Evolutionary conservation across 495 filamentous ascomycete genomes (phyloP).

Genomic region (Lepraria neglecta): DNA sequence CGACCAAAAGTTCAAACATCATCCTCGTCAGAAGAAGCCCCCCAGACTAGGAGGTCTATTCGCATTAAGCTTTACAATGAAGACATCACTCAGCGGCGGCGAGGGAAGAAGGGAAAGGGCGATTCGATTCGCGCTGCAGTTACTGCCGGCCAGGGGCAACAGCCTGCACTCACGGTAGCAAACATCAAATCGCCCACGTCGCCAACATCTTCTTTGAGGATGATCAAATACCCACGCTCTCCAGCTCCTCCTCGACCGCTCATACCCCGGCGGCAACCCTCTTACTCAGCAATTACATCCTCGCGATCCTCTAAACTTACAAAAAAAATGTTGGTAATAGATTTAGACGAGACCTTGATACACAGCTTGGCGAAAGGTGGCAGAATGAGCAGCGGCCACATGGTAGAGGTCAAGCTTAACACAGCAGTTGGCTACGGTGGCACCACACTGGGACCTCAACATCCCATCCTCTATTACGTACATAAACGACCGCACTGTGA

Average conservation of each 20-base stretch:
- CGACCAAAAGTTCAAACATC: conserved; percentile 47
- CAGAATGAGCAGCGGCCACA: conserved; percentile 91
- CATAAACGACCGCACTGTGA: conserved; percentile 96
- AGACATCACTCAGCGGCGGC: conserved; percentile 58
- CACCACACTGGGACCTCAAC: conserved; percentile 68
- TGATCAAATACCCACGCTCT: conserved; percentile 84
- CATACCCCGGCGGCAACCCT: conserved; percentile 77
- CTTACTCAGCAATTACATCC: conserved; percentile 59
- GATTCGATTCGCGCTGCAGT: conserved; percentile 26
- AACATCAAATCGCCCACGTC: conserved; percentile 86
- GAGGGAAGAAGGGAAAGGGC: conserved; percentile 36
- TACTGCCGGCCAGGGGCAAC: not conserved
- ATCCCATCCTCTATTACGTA: conserved; percentile 97
- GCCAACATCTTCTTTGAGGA: conserved; percentile 55
- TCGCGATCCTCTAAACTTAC: conserved; percentile 40
- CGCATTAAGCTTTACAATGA: conserved; percentile 88
- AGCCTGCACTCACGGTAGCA: conserved; percentile 37
- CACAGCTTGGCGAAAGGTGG: conserved; percentile 96
- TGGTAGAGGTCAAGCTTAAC: conserved; percentile 94
- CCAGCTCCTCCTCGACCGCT: conserved; percentile 84
- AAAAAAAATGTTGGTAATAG: conserved; percentile 89
- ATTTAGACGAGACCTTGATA: conserved; percentile 94
- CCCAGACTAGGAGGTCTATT: conserved; percentile 70
- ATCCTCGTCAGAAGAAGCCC: conserved; percentile 51
- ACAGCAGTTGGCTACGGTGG: conserved; percentile 55